Conservation (phyloP, 371 early-diverging fungal genomes). For the Mortierella sp. region DNA sequence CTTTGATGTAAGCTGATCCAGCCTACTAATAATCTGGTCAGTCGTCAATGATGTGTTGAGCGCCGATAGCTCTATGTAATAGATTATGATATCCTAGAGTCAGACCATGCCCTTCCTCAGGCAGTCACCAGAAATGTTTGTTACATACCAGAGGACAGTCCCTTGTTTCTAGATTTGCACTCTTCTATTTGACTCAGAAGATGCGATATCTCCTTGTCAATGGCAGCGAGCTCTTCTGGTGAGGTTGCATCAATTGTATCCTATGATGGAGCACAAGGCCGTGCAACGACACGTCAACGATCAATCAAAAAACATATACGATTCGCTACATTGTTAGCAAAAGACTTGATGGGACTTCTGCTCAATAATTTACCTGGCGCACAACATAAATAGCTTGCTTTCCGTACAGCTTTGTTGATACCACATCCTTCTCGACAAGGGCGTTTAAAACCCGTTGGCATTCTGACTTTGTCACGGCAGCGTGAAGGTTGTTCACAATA, state of each 20-base stretch:
- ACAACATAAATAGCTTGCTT: constrained; percentile 49
- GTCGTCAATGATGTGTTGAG: constrained; percentile 36
- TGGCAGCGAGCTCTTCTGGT: constrained; percentile 27
- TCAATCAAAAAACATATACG: no score
- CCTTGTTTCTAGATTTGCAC: constrained; percentile 26
- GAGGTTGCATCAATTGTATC: constrained; percentile 36
- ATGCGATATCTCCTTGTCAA: constrained; percentile 21
- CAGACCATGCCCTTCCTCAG: background rate
- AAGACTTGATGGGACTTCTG: background rate
- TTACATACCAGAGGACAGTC: constrained; percentile 23
- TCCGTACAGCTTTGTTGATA: constrained; percentile 42
- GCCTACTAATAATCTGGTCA: constrained; percentile 25
- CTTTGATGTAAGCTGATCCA: constrained; percentile 21
- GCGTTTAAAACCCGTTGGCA: constrained; percentile 34
- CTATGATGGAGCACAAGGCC: background rate
- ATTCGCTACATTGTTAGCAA: background rate
- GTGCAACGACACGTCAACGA: no score
- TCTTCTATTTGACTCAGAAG: constrained; percentile 27
- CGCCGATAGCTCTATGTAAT: constrained; percentile 25
- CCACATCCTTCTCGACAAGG: constrained; percentile 37
- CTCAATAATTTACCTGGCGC: constrained; percentile 26
- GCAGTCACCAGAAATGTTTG: background rate
- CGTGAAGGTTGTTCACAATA: constrained; percentile 40
- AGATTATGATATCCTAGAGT: background rate
- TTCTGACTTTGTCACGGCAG: constrained; percentile 39